These are phyloP conservation scores for Kwoniella dejecticola DNA, from an alignment of 768 basidiomycete species.

Conservation along the genomic window DNA sequence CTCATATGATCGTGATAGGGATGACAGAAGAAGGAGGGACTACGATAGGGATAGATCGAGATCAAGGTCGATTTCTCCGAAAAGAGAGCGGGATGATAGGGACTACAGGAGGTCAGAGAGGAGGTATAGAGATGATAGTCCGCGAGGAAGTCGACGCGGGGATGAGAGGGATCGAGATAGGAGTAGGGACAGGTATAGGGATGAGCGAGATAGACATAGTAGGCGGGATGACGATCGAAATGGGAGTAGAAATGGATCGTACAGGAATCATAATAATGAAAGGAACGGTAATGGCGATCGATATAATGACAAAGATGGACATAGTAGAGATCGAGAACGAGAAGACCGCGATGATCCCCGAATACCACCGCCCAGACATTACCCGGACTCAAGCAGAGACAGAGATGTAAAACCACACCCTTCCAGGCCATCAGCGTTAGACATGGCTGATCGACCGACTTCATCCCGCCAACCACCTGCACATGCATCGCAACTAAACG, in stretches of 20 bases:
- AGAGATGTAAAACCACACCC: slow-evolving; percentile 56
- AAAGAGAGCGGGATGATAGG: slow-evolving; percentile 25
- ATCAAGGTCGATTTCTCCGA: slow-evolving; percentile 40
- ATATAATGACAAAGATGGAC: not conserved
- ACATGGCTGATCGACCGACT: slow-evolving; percentile 39
- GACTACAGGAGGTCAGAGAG: slow-evolving; percentile 11
- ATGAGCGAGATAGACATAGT: slow-evolving; percentile 17
- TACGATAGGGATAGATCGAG: slow-evolving; percentile 24
- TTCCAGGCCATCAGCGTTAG: slow-evolving; percentile 47
- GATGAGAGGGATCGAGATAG: slow-evolving; percentile 11
- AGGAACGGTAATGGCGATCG: not conserved
- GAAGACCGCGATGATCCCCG: slow-evolving; percentile 51
- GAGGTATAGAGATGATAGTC: slow-evolving; percentile 20
- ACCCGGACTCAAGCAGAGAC: slow-evolving; percentile 56
- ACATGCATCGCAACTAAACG: not conserved
- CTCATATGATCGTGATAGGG: slow-evolving; percentile 38
- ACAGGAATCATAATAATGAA: not conserved
- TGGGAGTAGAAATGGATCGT: not conserved
- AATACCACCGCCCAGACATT: slow-evolving; percentile 43
- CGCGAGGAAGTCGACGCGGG: slow-evolving; percentile 6
- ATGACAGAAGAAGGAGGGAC: slow-evolving; percentile 13
- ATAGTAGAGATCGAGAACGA: slow-evolving; percentile 23
- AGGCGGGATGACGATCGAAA: slow-evolving; percentile 5
- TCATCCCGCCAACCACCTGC: slow-evolving; percentile 17
- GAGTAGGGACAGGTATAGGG: slow-evolving; percentile 8